phyloP scores from a whole-genome alignment of 2,329 filamentous ascomycete genomes.

The Colletotrichum liriopes region DNA sequence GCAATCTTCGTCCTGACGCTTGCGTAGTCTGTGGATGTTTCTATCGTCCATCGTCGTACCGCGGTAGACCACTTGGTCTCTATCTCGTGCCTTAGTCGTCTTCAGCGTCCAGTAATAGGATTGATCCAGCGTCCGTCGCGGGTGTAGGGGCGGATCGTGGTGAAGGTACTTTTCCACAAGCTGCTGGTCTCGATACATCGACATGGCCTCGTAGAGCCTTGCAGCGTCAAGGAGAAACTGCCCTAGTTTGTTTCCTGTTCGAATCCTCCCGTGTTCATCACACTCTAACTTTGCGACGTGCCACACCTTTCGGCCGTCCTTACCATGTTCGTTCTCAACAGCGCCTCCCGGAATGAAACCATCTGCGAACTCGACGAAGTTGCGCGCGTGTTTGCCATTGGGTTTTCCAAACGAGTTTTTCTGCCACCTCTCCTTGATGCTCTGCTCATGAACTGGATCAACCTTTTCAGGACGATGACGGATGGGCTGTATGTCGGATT shows the following conservation, averaged over 20 bases:
- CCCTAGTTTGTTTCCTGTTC: conserved; percentile 44
- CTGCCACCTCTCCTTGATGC: conserved; percentile 28
- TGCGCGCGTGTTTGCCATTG: neutral
- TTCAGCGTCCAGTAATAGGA: conserved; percentile 59
- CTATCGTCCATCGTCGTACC: conserved; percentile 49
- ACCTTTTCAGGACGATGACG: neutral
- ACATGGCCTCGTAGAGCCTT: conserved; percentile 55
- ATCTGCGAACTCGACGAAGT: neutral
- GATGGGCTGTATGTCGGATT: conserved; percentile 15
- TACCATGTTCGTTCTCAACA: neutral
- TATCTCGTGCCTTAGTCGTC: conserved; percentile 57
- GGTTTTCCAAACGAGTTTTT: conserved; percentile 6
- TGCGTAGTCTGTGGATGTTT: conserved; percentile 45
- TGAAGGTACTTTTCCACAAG: conserved; percentile 54
- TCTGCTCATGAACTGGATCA: conserved; percentile 7
- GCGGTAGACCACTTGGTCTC: conserved; percentile 61
- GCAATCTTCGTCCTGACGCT: neutral
- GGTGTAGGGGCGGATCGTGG: conserved; percentile 56
- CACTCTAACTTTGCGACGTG: conserved; percentile 39
- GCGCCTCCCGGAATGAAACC: neutral
- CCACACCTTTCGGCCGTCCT: conserved; percentile 35
- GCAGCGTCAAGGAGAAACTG: conserved; percentile 53
- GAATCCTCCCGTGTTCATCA: conserved; percentile 9
- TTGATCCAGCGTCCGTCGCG: conserved; percentile 63
- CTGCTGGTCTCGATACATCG: conserved; percentile 53